Percentiles rank a stretch among this genome's conserved stretches.
Evolutionary conservation across 75 land plant genomes (phyloP).

Genomic region (Sequoiadendron giganteum): DNA sequence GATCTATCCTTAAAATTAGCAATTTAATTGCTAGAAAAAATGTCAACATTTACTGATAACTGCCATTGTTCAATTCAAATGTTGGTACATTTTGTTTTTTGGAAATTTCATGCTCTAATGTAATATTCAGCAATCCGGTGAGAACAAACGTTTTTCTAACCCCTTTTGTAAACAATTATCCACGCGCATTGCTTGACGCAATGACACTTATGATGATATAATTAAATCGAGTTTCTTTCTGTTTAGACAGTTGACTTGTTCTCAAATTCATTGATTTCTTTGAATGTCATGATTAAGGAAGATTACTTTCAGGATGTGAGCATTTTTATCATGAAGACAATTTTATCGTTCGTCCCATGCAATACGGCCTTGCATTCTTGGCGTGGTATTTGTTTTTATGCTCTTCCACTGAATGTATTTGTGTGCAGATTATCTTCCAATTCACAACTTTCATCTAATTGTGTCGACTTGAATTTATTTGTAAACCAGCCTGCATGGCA

Average conservation of each 20-base stretch:
- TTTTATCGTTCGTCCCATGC: not conserved
- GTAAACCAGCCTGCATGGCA: no score
- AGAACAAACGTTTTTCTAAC: not conserved
- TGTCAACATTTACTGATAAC: no score
- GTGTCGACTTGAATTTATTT: no score
- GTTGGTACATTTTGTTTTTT: not conserved
- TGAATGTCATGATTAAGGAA: no score
- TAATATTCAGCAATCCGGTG: not conserved
- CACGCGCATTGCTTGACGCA: not conserved
- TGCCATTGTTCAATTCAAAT: not conserved
- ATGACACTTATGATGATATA: not conserved
- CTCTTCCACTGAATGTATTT: not conserved
- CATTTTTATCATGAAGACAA: not conserved
- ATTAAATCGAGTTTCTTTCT: not conserved
- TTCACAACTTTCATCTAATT: no score
- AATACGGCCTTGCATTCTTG: not conserved
- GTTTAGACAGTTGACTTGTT: not conserved
- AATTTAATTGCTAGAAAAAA: not conserved
- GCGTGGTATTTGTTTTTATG: not conserved
- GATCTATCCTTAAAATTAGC: constrained; percentile 6
- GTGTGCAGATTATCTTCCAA: no score
- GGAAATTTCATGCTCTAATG: not conserved
- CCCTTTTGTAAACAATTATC: not conserved
- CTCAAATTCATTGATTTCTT: no score
- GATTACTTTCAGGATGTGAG: no score